Evolutionary conservation across 2,329 filamentous ascomycete genomes (phyloP).

Genomic region (Clarireedia homoeocarpa): DNA sequence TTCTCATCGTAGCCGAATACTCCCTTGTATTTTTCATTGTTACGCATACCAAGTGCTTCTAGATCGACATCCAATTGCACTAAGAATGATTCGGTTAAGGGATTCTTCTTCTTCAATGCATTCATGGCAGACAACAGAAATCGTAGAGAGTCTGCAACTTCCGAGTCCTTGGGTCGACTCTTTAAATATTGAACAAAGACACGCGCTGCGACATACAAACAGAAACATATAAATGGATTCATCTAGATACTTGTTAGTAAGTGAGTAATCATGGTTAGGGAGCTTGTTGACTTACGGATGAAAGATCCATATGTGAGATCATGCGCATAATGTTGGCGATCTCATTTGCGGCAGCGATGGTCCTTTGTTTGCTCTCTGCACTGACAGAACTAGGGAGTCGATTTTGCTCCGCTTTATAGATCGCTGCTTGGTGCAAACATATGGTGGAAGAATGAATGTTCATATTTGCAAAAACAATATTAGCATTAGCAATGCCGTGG

Average conservation of each 20-base stretch:
- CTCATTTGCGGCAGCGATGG: constrained; percentile 87
- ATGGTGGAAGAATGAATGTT: constrained; percentile 94
- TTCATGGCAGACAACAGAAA: constrained; percentile 90
- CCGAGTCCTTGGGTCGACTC: constrained; percentile 77
- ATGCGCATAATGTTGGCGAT: constrained; percentile 94
- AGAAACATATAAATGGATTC: constrained; percentile 94
- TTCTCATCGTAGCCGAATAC: constrained; percentile 37
- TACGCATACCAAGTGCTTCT: constrained; percentile 58
- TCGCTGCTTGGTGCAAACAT: constrained; percentile 95
- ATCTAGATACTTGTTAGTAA: constrained; percentile 49
- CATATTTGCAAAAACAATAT: constrained; percentile 93
- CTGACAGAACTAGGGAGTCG: constrained; percentile 67
- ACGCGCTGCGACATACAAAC: constrained; percentile 87
- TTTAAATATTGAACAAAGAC: constrained; percentile 98
- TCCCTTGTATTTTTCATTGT: constrained; percentile 48
- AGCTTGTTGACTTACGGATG: constrained; percentile 51
- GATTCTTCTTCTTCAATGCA: constrained; percentile 78
- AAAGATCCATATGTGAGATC: constrained; percentile 83
- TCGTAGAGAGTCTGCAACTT: constrained; percentile 71
- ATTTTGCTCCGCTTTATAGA: constrained; percentile 93
- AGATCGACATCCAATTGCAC: constrained; percentile 90
- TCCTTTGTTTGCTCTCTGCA: constrained; percentile 85
- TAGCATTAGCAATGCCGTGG: constrained; percentile 64
- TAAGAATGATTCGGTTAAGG: constrained; percentile 87
- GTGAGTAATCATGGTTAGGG: neutral